Evolutionary conservation across 1,139 yeast species (phyloP).

Genomic region (Tardiomyces digboiensis): DNA sequence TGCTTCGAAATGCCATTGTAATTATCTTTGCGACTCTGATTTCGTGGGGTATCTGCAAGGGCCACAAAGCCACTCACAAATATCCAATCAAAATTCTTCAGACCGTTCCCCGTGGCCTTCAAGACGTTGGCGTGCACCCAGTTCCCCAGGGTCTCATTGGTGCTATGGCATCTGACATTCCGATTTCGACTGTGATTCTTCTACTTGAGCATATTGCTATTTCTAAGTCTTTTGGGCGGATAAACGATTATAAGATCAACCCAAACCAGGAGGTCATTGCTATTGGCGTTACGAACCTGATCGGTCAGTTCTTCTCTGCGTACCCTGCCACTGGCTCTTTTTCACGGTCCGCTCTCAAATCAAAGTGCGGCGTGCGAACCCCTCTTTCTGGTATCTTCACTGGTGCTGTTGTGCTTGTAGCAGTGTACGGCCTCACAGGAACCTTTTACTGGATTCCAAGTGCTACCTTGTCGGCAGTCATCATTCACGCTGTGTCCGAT

Average conservation of each 20-base stretch:
- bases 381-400: constrained; percentile 91
- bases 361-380: constrained; percentile 93
- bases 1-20: constrained; percentile 73
- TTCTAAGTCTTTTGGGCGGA: constrained; percentile 86
- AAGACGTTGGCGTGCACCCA: constrained; percentile 63
- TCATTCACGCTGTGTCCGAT: constrained; percentile 93
- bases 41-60: constrained; percentile 49
- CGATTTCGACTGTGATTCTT: constrained; percentile 75
- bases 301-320: constrained; percentile 88
- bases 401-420: constrained; percentile 80
- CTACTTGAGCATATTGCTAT: constrained; percentile 90
- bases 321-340: constrained; percentile 97
- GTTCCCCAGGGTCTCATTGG: constrained; percentile 53
- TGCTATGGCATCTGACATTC: constrained; percentile 66
- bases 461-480: constrained; percentile 78
- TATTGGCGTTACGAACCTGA: constrained; percentile 82
- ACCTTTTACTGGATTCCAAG: constrained; percentile 88
- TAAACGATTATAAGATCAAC: constrained; percentile 80
- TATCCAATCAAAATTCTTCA: constrained; percentile 59
- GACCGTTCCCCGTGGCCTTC: constrained; percentile 71
- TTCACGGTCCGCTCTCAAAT: constrained; percentile 88
- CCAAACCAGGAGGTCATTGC: constrained; percentile 96
- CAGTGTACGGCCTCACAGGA: constrained; percentile 72
- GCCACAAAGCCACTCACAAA: constrained; percentile 26
- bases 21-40: constrained; percentile 71